Conservation (phyloP, 1,284 basidiomycete genomes). For the Trichosporon asahii region DNA sequence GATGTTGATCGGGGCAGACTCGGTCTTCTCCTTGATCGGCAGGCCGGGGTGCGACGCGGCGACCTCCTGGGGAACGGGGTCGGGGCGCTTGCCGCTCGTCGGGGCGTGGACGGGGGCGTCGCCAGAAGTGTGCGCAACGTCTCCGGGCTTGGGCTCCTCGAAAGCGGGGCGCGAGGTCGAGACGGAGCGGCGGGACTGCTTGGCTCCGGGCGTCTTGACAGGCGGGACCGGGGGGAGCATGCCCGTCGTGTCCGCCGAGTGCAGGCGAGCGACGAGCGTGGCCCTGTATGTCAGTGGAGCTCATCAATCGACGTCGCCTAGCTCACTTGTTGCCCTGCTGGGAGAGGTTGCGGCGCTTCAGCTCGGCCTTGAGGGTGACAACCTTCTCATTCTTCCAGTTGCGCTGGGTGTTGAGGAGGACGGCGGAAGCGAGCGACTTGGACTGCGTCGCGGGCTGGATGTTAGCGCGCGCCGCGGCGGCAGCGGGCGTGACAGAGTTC, state of each 20-base stretch:
- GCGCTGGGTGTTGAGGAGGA: conserved; percentile 64
- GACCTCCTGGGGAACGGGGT: conserved; percentile 18
- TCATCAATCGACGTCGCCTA: neutral
- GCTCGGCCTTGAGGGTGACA: conserved; percentile 62
- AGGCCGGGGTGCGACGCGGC: conserved; percentile 40
- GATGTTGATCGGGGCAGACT: conserved; percentile 11
- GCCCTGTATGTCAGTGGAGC: conserved; percentile 27
- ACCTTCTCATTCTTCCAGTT: conserved; percentile 59
- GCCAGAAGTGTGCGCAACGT: conserved; percentile 13
- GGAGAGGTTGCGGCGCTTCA: conserved; percentile 63
- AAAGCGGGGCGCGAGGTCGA: conserved; percentile 29
- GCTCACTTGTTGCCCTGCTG: conserved; percentile 56
- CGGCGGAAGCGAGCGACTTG: conserved; percentile 60
- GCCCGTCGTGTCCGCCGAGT: conserved; percentile 39
- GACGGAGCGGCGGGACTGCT: conserved; percentile 15
- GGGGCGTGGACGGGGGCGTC: conserved; percentile 16
- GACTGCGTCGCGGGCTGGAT: conserved; percentile 27
- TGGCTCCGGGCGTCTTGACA: conserved; percentile 17
- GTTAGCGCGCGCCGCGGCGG: conserved; percentile 20
- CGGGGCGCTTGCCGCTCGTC: neutral
- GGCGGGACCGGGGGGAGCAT: conserved; percentile 40
- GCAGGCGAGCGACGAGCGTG: conserved; percentile 37
- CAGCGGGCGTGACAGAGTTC: conserved; percentile 21
- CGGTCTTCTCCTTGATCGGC: conserved; percentile 22
- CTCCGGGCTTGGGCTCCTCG: conserved; percentile 20